Evolutionary conservation across 2,329 filamentous ascomycete species (phyloP), one percentile per base, ranked within the genome.

Genomic region (Didymella keratinophila): DNA sequence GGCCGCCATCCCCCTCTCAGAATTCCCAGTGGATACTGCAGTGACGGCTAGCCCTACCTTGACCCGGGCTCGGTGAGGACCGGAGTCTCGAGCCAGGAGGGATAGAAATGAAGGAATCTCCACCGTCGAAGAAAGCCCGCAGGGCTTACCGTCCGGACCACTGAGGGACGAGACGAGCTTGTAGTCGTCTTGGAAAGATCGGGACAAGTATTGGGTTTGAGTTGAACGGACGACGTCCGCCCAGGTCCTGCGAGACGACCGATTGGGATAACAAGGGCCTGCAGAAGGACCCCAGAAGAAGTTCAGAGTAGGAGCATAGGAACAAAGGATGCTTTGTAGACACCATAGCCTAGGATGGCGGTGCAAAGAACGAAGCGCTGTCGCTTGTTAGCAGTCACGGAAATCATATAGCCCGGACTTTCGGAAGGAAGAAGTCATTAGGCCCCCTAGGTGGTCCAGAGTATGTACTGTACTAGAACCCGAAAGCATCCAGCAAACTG

Each of bases 401-500:
- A 20, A 20, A 1, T 9, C 2, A 20, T 32, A 2, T 9, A 30
- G 25, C 9, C 14, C 11, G 23, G 5, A 9, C 27, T n/a, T 4
- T 14, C 3, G 14, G 32, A 39, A 20, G 1, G 23, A 30, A 12
- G 23, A 23, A 23, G 47, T 18, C 20, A 47, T 34, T 47, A 34
- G 25, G 36, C 20, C 16, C 18, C 6, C 20, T 21, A 20, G 36
- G 1, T n/a, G 16, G 5, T 18, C 25, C 34, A 49, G 14, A 9
- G 23, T 42, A 34, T 20, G 18, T 39, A 45, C 20, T 8, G 10
- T 2, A 18, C 49, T 71, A 98, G 73, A 98, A 95, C 1, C 94
- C 94, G 83, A 98, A 98, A 75, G 86, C 93, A 81, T 98, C 94
- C 68, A 98, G 82, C 71, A 99, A 78, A 58, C 92, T 94, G 74